Conservation (phyloP, 2,329 filamentous ascomycete genomes). For the Pseudogymnoascus sp. region DNA sequence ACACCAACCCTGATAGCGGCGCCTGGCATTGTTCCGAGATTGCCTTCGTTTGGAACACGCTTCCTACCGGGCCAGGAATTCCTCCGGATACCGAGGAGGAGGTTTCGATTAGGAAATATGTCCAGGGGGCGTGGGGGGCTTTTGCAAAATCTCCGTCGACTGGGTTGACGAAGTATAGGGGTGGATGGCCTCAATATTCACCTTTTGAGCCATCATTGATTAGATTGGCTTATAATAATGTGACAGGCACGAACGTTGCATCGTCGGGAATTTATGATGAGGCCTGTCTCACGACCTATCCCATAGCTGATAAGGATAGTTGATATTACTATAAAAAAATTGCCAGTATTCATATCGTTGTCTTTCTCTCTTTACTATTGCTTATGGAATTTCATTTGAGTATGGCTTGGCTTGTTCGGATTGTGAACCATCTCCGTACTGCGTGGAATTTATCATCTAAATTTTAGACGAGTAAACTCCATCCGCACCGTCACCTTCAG, state of each 20-base stretch:
- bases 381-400: background rate
- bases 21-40: constrained; percentile 32
- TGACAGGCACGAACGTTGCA: constrained; percentile 25
- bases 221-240: constrained; percentile 25
- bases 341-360: background rate
- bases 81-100: constrained; percentile 25
- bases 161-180: constrained; percentile 27
- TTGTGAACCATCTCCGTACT: background rate
- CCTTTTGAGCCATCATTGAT: constrained; percentile 21
- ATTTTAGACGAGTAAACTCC: background rate
- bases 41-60: constrained; percentile 29
- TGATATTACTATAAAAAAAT: background rate
- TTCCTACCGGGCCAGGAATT: constrained; percentile 12
- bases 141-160: constrained; percentile 34
- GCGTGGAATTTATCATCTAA: background rate
- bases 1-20: constrained; percentile 25
- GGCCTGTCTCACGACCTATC: constrained; percentile 15
- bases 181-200: constrained; percentile 26
- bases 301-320: background rate
- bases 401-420: background rate
- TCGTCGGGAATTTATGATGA: constrained; percentile 23
- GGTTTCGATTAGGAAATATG: constrained; percentile 27
- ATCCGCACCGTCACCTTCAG: too few relatives aligned
- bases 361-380: background rate
- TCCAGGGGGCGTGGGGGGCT: constrained; percentile 33